phyloP scores from a whole-genome alignment of 257 asterid species.

The Forsythia viridissima region DNA sequence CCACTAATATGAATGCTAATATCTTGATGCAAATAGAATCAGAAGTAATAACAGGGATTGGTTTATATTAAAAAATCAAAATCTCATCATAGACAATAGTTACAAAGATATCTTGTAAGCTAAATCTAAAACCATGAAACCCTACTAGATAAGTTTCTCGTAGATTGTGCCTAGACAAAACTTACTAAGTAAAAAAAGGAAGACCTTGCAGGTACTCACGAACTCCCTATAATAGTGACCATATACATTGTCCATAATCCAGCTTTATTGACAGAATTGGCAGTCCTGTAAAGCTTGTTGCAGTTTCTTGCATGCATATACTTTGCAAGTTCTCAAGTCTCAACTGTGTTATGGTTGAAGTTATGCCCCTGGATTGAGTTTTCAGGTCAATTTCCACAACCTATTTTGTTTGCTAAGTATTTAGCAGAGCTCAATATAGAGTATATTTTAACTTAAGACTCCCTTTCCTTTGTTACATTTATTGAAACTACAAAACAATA shows the following conservation, averaged over 20 bases:
- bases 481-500: not conserved
- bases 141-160: not conserved
- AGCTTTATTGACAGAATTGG: not conserved
- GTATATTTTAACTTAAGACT: not conserved
- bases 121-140: not conserved
- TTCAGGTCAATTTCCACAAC: constrained; percentile 1
- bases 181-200: not conserved
- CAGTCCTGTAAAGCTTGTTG: not conserved
- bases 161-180: not conserved
- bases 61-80: not conserved
- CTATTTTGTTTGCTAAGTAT: not conserved
- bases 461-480: not conserved
- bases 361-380: not conserved
- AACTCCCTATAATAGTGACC: not conserved
- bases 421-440: not conserved
- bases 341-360: not conserved
- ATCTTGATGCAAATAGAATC: not conserved
- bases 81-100: not conserved
- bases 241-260: not conserved
- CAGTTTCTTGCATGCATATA: constrained; percentile 1
- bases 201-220: not conserved
- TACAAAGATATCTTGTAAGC: not conserved
- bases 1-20: not conserved
- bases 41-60: not conserved
- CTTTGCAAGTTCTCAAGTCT: not conserved